Percentiles rank a stretch among this genome's conserved stretches.
These are phyloP conservation scores for Aspergillus saccharolyticus DNA, from an alignment of 495 filamentous ascomycete genomes.

Conservation along the genomic window DNA sequence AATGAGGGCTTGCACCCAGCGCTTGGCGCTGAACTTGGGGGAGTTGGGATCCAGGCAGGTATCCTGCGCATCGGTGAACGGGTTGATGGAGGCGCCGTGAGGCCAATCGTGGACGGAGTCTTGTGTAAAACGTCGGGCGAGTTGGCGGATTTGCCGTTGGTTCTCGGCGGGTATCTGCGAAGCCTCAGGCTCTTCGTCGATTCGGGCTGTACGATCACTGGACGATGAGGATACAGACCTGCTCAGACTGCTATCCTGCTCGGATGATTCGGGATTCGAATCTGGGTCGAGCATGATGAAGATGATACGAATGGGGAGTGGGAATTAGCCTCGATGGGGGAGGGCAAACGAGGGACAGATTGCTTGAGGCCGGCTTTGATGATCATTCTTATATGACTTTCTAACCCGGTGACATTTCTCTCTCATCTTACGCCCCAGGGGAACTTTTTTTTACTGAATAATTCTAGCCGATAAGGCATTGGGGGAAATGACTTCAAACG, in stretches of 20 bases:
- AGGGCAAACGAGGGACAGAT: no score
- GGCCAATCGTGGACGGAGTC: not conserved
- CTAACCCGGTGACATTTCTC: no score
- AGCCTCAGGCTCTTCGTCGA: not conserved
- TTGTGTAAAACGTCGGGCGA: not conserved
- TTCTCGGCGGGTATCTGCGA: not conserved
- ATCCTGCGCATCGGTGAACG: not conserved
- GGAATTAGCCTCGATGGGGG: no score
- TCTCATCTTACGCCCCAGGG: no score
- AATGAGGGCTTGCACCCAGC: conserved; percentile 1
- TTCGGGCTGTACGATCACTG: not conserved
- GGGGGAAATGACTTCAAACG: no score
- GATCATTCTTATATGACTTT: no score
- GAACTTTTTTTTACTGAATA: no score
- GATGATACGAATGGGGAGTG: no score
- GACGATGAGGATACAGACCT: not conserved
- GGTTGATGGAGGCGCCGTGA: not conserved
- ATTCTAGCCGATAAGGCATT: no score
- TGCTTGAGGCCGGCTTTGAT: no score
- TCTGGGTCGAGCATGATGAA: no score
- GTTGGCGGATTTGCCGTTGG: not conserved
- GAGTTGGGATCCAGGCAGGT: conserved; percentile 7
- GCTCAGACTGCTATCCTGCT: not conserved
- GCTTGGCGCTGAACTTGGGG: not conserved
- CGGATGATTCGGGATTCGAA: not conserved